These are phyloP conservation scores for Aspergillus bertholletiae DNA, from an alignment of 495 filamentous ascomycete species.

Conservation along the genomic window DNA sequence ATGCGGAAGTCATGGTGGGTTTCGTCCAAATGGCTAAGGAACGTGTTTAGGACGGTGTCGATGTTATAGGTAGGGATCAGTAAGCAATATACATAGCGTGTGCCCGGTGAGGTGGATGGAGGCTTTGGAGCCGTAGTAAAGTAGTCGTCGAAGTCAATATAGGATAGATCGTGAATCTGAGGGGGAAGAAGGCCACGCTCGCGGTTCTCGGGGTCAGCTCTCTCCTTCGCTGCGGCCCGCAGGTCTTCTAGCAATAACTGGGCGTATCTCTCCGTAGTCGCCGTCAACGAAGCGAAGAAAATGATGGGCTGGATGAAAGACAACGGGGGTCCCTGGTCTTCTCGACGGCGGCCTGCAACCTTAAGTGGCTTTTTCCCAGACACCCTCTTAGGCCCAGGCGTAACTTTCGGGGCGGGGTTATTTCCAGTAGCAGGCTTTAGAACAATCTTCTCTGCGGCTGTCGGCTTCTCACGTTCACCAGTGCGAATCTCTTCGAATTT, in stretches of 20 bases:
- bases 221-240: constrained; percentile 27
- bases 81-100: constrained; percentile 75
- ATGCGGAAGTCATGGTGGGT: constrained; percentile 96
- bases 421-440: constrained; percentile 5
- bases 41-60: constrained; percentile 77
- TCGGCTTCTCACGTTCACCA: constrained; percentile 5
- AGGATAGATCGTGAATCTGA: constrained; percentile 71
- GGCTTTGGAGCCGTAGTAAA: constrained; percentile 60
- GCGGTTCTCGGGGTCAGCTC: constrained; percentile 25
- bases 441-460: constrained; percentile 4
- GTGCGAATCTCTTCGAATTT: constrained; percentile 14
- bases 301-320: constrained; percentile 66
- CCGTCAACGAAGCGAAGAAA: constrained; percentile 85
- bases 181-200: constrained; percentile 50
- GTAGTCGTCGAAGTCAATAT: constrained; percentile 88
- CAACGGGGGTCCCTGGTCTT: constrained; percentile 17
- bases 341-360: constrained; percentile 19
- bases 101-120: constrained; percentile 46
- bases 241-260: constrained; percentile 53
- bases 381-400: constrained; percentile 37
- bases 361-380: constrained; percentile 35
- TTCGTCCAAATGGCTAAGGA: constrained; percentile 79
- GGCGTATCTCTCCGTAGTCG: constrained; percentile 69
- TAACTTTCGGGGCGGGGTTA: constrained; percentile 10
- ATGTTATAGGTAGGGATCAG: constrained; percentile 89